Base-by-base conservation (phyloP, 202 grass and related monocot genomes). In the Bolboschoenoplectus hybrid region DNA sequence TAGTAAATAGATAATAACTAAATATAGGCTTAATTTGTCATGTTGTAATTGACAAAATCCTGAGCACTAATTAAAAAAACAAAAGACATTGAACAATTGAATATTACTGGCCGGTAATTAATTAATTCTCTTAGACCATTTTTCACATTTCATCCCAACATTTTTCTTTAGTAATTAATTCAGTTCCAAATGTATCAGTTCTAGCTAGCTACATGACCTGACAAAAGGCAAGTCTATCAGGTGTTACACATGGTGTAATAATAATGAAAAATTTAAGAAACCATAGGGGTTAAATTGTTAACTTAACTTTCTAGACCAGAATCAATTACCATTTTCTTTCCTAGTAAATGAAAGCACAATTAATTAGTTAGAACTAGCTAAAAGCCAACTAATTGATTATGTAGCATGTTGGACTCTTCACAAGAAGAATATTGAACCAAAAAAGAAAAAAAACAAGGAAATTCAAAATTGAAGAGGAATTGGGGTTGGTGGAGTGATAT, bases 1-100 rank as follows among this genome's bases (percentile, higher is more conserved):
- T 7, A 45, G 40, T n/a, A 26, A 26, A 26, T 26, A 26, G 26
- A 26, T 71, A 12, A 67, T 40, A 45, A 45, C 7, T 50, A 71
- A 16, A 74, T 72, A 47, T 20, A 46, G 1, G 49, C 6, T 77
- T 26, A 26, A 26, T 26, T 77, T 56, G 49, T 38, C 4, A 57
- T 26, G 6, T 55, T 77, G 4, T 36, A 77, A 77, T 77, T 56
- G 50, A 77, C 26, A 55, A 38, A 56, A 36, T 55, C 50, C 73
- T 16, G 13, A 55, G 49, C 19, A 57, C 34, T 57, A 78, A 7
- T 26, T 26, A 26, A 26, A 26, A 26, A 26, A 26, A 26, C 26
- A 38, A 6, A 57, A 17, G 6, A 74, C 4, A 36, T 40, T 41
- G 7, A 79, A 39, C 73, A 39, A 77, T 9, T 77, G 74, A 53